A percentile compares a stretch with the other conserved stretches of the same genome.
Evolutionary conservation across 164 flowering plant genomes (phyloP).

Genomic region (Piper longum): DNA sequence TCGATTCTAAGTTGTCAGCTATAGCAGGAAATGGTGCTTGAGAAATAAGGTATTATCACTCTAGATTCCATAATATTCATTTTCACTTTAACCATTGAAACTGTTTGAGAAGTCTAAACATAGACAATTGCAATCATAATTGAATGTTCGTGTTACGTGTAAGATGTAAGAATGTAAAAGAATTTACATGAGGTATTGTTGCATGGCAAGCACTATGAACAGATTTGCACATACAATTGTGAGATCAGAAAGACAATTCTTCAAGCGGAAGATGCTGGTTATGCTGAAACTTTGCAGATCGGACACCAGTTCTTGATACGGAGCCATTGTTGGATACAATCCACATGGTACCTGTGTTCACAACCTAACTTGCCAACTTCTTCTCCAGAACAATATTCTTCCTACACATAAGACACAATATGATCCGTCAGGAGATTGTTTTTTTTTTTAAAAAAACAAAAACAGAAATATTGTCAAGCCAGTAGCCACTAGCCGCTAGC

Average conservation of each 20-base stretch:
- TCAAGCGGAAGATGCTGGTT: slow-evolving; percentile 12
- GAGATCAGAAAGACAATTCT: background rate
- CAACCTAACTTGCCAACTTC: slow-evolving; percentile 65
- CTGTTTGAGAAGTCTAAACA: too few species aligned
- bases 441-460: too few species aligned
- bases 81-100: too few species aligned
- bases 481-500: too few species aligned
- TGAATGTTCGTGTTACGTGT: background rate
- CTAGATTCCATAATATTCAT: too few species aligned
- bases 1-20: too few species aligned
- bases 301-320: slow-evolving; percentile 94
- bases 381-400: slow-evolving; percentile 63
- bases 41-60: too few species aligned
- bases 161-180: background rate
- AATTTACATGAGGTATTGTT: slow-evolving; percentile 4
- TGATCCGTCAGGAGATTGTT: background rate
- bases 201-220: slow-evolving; percentile 5
- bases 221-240: slow-evolving; percentile 7
- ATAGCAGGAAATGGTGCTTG: too few species aligned
- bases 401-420: slow-evolving; percentile 29
- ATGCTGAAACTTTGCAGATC: slow-evolving; percentile 65
- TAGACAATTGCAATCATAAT: background rate
- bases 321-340: slow-evolving; percentile 78
- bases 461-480: too few species aligned
- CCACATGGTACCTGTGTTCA: slow-evolving; percentile 57